A percentile compares a stretch with the other conserved stretches of the same genome.
These are phyloP conservation scores for Fennellomyces sp. DNA, from an alignment of 371 early-diverging fungal genomes.

Conservation along the genomic window DNA sequence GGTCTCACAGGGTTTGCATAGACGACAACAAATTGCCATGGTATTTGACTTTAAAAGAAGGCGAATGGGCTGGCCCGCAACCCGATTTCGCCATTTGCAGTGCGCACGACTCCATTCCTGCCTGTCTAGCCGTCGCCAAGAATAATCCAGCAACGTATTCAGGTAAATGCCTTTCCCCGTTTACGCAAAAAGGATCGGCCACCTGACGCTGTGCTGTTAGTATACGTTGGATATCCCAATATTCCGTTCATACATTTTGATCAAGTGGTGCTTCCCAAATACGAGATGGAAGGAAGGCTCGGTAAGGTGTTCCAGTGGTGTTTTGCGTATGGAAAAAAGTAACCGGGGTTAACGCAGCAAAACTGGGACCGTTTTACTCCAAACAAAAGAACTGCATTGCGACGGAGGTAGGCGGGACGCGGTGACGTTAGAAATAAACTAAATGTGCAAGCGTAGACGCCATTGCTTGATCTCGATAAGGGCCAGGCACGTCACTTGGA, in stretches of 20 bases:
- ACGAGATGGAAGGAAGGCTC: conserved; percentile 47
- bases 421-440: neutral
- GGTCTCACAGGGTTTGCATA: too few species aligned
- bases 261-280: conserved; percentile 45
- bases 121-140: conserved; percentile 23
- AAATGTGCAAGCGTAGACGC: conserved; percentile 13
- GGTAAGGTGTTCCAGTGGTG: conserved; percentile 30
- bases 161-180: neutral
- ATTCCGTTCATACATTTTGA: conserved; percentile 50
- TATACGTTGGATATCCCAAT: conserved; percentile 44
- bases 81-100: conserved; percentile 42
- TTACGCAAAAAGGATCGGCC: too few species aligned
- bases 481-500: neutral
- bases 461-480: conserved; percentile 22
- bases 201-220: conserved; percentile 8
- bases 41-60: conserved; percentile 23
- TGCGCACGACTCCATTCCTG: conserved; percentile 38
- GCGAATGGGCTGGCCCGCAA: conserved; percentile 5
- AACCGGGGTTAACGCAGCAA: conserved; percentile 28
- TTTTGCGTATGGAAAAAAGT: too few species aligned
- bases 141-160: neutral
- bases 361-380: conserved; percentile 41
- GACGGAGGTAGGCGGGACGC: conserved; percentile 12
- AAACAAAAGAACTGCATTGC: conserved; percentile 46
- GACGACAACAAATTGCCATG: conserved; percentile 23